Evolutionary conservation across 805 yeast genomes (phyloP), one percentile per base, ranked within the genome.

Genomic region (Kluyveromyces starmeri): DNA sequence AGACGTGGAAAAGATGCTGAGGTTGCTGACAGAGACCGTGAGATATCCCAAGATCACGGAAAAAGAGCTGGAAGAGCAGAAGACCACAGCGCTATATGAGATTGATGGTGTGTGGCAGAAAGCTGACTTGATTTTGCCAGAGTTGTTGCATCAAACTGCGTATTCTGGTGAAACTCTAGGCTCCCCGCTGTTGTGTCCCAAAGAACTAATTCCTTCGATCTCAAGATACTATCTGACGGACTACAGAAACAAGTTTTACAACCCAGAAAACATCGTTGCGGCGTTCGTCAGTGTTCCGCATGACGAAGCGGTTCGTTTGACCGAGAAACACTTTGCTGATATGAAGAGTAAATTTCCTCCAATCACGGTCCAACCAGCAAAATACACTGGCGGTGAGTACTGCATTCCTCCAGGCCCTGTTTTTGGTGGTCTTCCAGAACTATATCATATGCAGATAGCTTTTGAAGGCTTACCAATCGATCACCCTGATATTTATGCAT

Each of bases 211-310:
- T 5, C 68, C 71, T 3, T 51, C 55, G 1, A 71, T 88, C 28
- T 62, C 70, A 2, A 68, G 71, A 33, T 61, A 65, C 3, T 67
- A 73, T 25, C 59, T 88, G 28, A 47, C 67, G 36, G 64, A 68
- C 25, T 89, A 84, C 57, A 74, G 92, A 45, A 57, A 65, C 15
- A 58, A 65, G 34, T 75, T 83, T 40, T 88, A 73, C 58, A 75
- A 71, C 22, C 96, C 98, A 3, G 81, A 83, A 32, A 73, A 83
- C 40, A 67, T 80, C 20, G 94, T 89, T 11, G 76, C 86, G 28
- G 86, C 95, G 5, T 78, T 89, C 67, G 78, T 84, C 21, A 97
- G 98, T 35, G 78, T 89, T 13, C 70, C 75, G 1, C 83, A 81
- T 46, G 76, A 71, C 9, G 55, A 59, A 36, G 95, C 96, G 0